Percentiles rank a stretch among this genome's conserved stretches.
These are phyloP conservation scores for Posidonia australis DNA, from an alignment of 106 monocot species.

Conservation along the genomic window DNA sequence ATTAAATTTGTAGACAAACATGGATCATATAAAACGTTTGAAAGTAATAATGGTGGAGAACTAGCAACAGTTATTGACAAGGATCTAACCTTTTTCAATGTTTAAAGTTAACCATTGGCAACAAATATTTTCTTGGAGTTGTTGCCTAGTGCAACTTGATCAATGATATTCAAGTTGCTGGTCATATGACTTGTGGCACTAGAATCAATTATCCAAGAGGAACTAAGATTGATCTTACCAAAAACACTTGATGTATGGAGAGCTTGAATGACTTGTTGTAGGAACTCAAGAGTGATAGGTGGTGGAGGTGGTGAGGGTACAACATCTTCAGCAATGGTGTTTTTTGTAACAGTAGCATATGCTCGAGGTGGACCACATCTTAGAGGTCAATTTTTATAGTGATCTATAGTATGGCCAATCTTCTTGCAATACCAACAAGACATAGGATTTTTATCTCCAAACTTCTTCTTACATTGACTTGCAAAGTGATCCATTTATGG, in stretches of 20 bases:
- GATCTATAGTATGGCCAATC: conserved; percentile 8
- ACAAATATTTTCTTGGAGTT: background rate
- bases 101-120: background rate
- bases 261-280: conserved; percentile 9
- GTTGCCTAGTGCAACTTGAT: background rate
- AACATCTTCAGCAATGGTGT: background rate
- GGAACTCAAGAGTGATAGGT: background rate
- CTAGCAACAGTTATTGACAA: background rate
- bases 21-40: conserved; percentile 9
- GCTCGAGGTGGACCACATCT: background rate
- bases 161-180: background rate
- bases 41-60: background rate
- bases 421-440: conserved; percentile 6
- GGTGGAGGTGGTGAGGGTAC: background rate
- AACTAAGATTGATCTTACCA: background rate
- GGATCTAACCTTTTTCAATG: conserved; percentile 2
- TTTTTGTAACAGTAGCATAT: no score
- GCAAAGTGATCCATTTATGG: no score
- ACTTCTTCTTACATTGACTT: no score
- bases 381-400: conserved; percentile 1
- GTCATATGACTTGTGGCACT: conserved; percentile 8
- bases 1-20: conserved; percentile 2
- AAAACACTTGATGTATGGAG: conserved; percentile 2
- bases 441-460: no score
- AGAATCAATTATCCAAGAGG: conserved; percentile 2